A percentile compares a stretch with the other conserved stretches of the same genome.
phyloP scores from a whole-genome alignment of 1,139 yeast genomes.

The Candida freyschussii region DNA sequence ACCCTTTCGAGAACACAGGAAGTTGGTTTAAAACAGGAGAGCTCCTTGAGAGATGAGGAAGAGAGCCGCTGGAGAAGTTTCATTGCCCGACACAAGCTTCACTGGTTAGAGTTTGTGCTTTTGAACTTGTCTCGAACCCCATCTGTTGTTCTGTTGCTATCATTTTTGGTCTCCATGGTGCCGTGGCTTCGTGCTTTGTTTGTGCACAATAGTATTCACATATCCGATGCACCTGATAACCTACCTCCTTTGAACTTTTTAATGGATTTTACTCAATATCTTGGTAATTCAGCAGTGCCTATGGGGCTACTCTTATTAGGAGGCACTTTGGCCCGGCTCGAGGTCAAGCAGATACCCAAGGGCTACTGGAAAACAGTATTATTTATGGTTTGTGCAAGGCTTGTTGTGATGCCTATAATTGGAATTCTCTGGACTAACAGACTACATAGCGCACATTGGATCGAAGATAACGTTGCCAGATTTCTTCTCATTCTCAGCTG shows the following conservation, averaged over 20 bases:
- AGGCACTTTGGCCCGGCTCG: constrained; percentile 74
- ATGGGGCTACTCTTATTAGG: constrained; percentile 77
- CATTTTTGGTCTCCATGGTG: constrained; percentile 69
- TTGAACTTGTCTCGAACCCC: constrained; percentile 65
- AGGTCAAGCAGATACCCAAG: constrained; percentile 54
- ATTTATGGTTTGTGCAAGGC: constrained; percentile 32
- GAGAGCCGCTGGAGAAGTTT: constrained; percentile 20
- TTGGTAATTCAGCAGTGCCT: constrained; percentile 87
- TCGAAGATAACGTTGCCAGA: constrained; percentile 44
- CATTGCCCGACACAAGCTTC: constrained; percentile 30
- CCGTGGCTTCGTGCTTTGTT: constrained; percentile 85
- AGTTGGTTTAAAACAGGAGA: constrained; percentile 16
- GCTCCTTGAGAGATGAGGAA: constrained; percentile 4
- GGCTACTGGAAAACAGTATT: constrained; percentile 52
- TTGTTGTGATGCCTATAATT: constrained; percentile 41
- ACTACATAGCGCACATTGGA: constrained; percentile 43
- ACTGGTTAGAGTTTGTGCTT: constrained; percentile 30
- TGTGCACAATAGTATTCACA: constrained; percentile 37
- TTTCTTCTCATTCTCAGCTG: constrained; percentile 67
- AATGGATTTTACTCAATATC: constrained; percentile 71
- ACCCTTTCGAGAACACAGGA: constrained; percentile 18
- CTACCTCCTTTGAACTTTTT: constrained; percentile 77
- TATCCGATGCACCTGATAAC: constrained; percentile 75
- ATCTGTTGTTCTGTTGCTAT: constrained; percentile 56
- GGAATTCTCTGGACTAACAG: constrained; percentile 55